Base-by-base conservation (phyloP, 768 basidiomycete genomes). In the Russula vinacea region DNA sequence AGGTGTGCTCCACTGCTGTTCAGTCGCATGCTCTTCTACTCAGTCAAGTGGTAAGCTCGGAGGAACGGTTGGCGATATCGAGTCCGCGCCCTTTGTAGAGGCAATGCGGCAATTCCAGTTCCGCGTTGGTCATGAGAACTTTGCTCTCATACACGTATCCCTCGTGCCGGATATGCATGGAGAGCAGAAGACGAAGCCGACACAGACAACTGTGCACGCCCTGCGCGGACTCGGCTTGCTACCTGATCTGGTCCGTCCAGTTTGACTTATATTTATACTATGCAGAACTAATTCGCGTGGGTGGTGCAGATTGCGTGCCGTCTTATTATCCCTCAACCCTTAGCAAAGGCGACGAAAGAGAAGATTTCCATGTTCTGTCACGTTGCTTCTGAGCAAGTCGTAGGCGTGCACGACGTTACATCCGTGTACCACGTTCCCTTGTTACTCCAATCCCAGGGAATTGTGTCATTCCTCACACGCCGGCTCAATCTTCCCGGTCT, bases 61-160 rank as follows among this genome's bases (percentile, higher is more conserved):
- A 60, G 96, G 96, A 24, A 99, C 96, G 0, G 96, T 99, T 16
- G 96, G 96, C 52, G 96, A 99, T 71, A 99, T 99, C 73, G 96
- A 99, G 71, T 97, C 94, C 7, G 95, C 95, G 3, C 96, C 96
- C 2, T 99, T 99, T 75, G 82, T 99, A 52, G 96, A 99, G 75
- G 96, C 96, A 0, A 94, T 99, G 90, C 87, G 96, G n/a, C 96
- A 99, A 75, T 99, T 99, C 82, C 96, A 99, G 73, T 98, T 98
- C 81, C 88, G 96, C 62, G 95, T 98, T 24, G 95, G 96, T 19
- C 84, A 90, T 73, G 92, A 94, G 63, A 98, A 98, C 77, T 98
- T 98, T 73, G 95, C 96, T 0, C 85, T 98, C 60, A 88, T 98
- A 65, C 95, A 98, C 69, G 96, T 99, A 54, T 95, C 93, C 6